Percentiles rank a stretch among this genome's conserved stretches.
Conservation (phyloP, 306 rosid species). For the Castanopsis chinensis region DNA sequence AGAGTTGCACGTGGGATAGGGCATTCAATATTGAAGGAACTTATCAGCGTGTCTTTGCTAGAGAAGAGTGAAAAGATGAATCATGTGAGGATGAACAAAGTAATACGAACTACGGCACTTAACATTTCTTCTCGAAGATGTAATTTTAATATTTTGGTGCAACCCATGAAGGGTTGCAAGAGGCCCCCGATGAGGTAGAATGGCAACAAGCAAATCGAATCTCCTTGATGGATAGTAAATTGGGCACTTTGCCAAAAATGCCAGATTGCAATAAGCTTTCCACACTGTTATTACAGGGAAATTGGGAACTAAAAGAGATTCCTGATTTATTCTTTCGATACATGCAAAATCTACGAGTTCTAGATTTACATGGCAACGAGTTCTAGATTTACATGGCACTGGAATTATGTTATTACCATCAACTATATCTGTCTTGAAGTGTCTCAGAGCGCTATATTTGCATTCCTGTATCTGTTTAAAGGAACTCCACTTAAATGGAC, state of each 20-base stretch:
- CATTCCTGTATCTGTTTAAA: background rate
- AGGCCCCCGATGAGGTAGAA: too few relatives aligned
- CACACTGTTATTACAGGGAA: conserved; percentile 7
- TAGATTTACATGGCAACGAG: conserved; percentile 7
- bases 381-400: conserved; percentile 12
- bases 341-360: conserved; percentile 2
- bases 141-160: background rate
- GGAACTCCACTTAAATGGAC: conserved; percentile 6
- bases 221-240: conserved; percentile 4
- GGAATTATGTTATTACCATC: conserved; percentile 9
- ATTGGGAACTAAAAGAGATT: background rate
- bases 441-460: conserved; percentile 17
- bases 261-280: background rate
- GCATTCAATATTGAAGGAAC: conserved; percentile 8
- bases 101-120: conserved; percentile 23
- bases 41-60: conserved; percentile 7
- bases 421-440: conserved; percentile 13
- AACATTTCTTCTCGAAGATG: conserved; percentile 1
- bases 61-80: conserved; percentile 18
- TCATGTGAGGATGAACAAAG: conserved; percentile 24
- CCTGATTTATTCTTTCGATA: background rate
- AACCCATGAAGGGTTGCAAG: background rate
- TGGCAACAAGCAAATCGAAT: conserved; percentile 8
- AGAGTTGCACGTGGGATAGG: background rate
- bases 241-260: background rate